Conservation (phyloP, 1,284 basidiomycete genomes). For the Ganoderma meredithae region DNA sequence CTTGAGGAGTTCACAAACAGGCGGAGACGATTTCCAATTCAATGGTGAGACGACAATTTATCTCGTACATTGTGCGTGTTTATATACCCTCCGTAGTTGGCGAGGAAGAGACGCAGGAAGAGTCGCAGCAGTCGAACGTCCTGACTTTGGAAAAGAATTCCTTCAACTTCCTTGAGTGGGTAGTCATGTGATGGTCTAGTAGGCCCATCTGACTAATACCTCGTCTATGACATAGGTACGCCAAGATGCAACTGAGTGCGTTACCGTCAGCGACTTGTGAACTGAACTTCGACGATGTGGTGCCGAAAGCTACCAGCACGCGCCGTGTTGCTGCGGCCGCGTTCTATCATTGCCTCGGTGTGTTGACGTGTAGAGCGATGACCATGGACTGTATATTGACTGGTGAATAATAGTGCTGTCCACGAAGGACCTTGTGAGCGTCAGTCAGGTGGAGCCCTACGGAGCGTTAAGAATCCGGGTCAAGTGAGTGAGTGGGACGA, state of each 20-base stretch:
- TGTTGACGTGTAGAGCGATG: slow-evolving; percentile 32
- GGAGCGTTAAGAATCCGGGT: slow-evolving; percentile 53
- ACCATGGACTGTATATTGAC: not conserved
- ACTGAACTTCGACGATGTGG: slow-evolving; percentile 70
- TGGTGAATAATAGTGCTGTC: slow-evolving; percentile 57
- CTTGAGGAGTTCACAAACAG: slow-evolving; percentile 47
- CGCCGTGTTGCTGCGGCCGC: slow-evolving; percentile 78
- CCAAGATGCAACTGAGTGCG: slow-evolving; percentile 74
- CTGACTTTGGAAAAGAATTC: slow-evolving; percentile 76
- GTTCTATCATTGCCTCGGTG: slow-evolving; percentile 84
- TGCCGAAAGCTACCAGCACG: slow-evolving; percentile 69
- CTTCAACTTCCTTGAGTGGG: slow-evolving; percentile 79
- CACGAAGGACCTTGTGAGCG: slow-evolving; percentile 65
- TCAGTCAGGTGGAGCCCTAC: slow-evolving; percentile 63
- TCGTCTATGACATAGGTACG: slow-evolving; percentile 58
- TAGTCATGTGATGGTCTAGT: slow-evolving; percentile 4
- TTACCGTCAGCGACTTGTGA: slow-evolving; percentile 54
- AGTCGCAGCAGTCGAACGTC: slow-evolving; percentile 61
- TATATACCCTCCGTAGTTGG: slow-evolving; percentile 42
- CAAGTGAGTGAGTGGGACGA: slow-evolving; percentile 37
- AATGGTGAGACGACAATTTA: slow-evolving; percentile 51
- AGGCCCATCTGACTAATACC: not conserved
- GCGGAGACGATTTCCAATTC: slow-evolving; percentile 70
- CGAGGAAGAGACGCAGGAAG: slow-evolving; percentile 47
- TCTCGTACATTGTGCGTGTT: not conserved